phyloP scores from a whole-genome alignment of 2,329 filamentous ascomycete genomes.

The Xylaria sp. region DNA sequence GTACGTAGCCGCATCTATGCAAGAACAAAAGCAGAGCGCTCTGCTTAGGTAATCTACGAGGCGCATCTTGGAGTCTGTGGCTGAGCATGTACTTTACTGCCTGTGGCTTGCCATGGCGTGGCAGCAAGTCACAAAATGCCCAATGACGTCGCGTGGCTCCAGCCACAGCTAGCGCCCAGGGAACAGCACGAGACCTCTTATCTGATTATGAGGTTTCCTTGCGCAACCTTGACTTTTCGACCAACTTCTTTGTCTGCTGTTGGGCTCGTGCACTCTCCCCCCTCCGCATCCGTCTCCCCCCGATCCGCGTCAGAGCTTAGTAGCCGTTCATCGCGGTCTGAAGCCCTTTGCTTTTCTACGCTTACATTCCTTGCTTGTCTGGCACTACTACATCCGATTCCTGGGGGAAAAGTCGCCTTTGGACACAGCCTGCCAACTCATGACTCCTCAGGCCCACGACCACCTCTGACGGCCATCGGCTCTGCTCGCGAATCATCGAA shows the following conservation, averaged over 20 bases:
- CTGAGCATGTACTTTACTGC: neutral
- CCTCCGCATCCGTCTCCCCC: slow-evolving; percentile 38
- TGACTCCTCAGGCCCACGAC: slow-evolving; percentile 45
- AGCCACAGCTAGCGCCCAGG: slow-evolving; percentile 37
- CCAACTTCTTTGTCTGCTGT: slow-evolving; percentile 38
- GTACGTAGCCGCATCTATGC: neutral
- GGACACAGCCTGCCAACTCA: slow-evolving; percentile 44
- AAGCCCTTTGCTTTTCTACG: slow-evolving; percentile 2
- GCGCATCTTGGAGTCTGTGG: neutral
- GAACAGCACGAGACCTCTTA: slow-evolving; percentile 45
- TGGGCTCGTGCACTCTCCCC: slow-evolving; percentile 37
- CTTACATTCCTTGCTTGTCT: slow-evolving; percentile 10
- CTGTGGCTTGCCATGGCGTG: slow-evolving; percentile 24
- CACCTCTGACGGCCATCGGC: slow-evolving; percentile 43
- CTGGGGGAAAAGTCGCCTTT: slow-evolving; percentile 35
- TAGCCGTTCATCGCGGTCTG: slow-evolving; percentile 8
- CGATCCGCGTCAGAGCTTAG: slow-evolving; percentile 1
- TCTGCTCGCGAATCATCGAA: slow-evolving; percentile 33
- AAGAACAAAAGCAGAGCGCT: neutral
- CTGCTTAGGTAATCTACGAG: neutral
- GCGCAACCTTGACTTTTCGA: slow-evolving; percentile 35
- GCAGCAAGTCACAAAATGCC: slow-evolving; percentile 14
- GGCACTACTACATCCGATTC: neutral
- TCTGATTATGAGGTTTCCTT: slow-evolving; percentile 37
- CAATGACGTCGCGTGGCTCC: slow-evolving; percentile 37